Evolutionary conservation across 257 asterid species (phyloP).

Genomic region (Salvia splendens): DNA sequence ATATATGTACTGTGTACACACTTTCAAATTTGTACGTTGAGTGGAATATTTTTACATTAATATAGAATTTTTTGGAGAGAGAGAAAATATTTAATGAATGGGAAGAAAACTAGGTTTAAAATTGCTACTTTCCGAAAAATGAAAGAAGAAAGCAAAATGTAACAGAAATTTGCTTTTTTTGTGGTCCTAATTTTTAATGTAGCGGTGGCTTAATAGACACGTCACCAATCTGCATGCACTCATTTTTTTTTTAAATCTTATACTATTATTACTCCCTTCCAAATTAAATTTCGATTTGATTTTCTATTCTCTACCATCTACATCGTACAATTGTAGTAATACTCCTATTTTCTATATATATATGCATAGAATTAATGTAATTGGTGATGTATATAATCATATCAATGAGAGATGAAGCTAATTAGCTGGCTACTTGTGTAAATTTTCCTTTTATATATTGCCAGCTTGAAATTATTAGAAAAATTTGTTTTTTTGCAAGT

Average conservation of each 20-base stretch:
- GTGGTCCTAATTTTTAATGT: constrained; percentile 20
- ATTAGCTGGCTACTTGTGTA: too few species aligned
- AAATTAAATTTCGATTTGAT: constrained; percentile 8
- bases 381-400: too few species aligned
- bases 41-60: too few species aligned
- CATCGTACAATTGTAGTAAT: too few species aligned
- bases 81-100: constrained; percentile 15
- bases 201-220: constrained; percentile 30
- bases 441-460: too few species aligned
- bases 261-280: background rate
- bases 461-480: too few species aligned
- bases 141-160: constrained; percentile 18
- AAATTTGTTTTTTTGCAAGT: background rate
- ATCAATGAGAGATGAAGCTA: too few species aligned
- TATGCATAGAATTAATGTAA: too few species aligned
- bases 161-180: constrained; percentile 13
- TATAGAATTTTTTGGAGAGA: too few species aligned
- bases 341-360: too few species aligned
- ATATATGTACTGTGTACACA: too few species aligned
- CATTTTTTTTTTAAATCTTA: background rate
- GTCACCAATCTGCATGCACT: constrained; percentile 23
- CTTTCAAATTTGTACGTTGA: too few species aligned
- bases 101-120: constrained; percentile 31
- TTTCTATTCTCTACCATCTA: background rate
- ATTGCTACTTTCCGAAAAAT: constrained; percentile 35